phyloP scores from a whole-genome alignment of 257 asterid species.

The Thymus mandschuricus region DNA sequence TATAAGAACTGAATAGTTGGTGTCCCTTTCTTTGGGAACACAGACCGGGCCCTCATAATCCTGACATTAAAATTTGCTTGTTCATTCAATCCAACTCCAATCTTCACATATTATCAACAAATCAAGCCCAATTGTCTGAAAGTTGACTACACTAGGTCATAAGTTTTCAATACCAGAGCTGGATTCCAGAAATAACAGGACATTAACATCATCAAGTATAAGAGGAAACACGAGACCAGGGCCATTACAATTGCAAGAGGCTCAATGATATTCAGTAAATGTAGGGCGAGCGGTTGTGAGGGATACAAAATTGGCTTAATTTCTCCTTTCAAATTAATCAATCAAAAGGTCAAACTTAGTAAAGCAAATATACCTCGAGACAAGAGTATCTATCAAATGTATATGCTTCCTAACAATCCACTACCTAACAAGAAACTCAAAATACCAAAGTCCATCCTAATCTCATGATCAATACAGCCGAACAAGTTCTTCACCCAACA shows the following conservation, averaged over 20 bases:
- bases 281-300: background rate
- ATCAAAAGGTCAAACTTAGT: background rate
- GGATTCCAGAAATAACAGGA: background rate
- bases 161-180: background rate
- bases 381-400: constrained; percentile 1
- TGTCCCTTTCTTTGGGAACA: background rate
- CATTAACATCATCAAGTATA: background rate
- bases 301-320: background rate
- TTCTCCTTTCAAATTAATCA: constrained; percentile 10
- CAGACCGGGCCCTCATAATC: background rate
- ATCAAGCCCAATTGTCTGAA: constrained; percentile 7
- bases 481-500: background rate
- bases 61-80: background rate
- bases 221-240: background rate
- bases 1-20: background rate
- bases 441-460: background rate
- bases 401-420: background rate
- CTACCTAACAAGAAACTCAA: background rate
- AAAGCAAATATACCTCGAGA: background rate
- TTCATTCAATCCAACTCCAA: background rate
- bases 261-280: background rate
- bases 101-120: constrained; percentile 3
- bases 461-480: background rate
- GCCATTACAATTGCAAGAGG: too few relatives aligned
- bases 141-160: background rate